A percentile compares a stretch with the other conserved stretches of the same genome.
These are phyloP conservation scores for Avena atlantica DNA, from an alignment of 176 grass and related monocot genomes.

Conservation along the genomic window DNA sequence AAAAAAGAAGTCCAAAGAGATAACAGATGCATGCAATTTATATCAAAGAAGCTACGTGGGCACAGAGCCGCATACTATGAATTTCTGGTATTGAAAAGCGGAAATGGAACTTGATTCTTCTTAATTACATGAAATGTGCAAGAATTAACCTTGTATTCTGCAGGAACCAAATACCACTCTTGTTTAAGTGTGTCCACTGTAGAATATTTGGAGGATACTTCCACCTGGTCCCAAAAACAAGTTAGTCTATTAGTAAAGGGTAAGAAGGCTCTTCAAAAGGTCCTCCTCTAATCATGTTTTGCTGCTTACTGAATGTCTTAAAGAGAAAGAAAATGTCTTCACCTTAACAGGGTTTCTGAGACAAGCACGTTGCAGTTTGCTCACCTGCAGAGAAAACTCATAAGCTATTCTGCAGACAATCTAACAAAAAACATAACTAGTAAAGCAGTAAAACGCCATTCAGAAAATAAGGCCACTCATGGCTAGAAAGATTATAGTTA, in stretches of 20 bases:
- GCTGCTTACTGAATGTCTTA: constrained; percentile 7
- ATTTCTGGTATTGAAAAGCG: background rate
- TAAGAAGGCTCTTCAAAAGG: constrained; percentile 2
- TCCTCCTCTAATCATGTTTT: background rate
- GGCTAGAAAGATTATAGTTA: background rate
- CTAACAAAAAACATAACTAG: background rate
- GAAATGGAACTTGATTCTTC: background rate
- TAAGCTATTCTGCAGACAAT: constrained; percentile 33
- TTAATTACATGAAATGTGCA: background rate
- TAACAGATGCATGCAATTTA: background rate
- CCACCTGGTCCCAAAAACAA: constrained; percentile 54
- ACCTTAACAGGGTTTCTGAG: constrained; percentile 96
- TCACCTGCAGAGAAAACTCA: constrained; percentile 58
- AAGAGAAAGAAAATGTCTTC: constrained; percentile 33
- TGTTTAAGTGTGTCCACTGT: constrained; percentile 86
- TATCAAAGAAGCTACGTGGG: background rate
- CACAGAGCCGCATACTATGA: background rate
- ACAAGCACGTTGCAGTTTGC: constrained; percentile 90
- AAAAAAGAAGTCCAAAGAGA: background rate
- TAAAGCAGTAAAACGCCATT: background rate
- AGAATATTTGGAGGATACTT: constrained; percentile 82
- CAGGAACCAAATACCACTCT: constrained; percentile 71
- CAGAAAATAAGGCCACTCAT: background rate
- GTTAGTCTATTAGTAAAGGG: constrained; percentile 25
- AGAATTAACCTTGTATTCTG: constrained; percentile 68